Evolutionary conservation across 2,329 filamentous ascomycete species (phyloP).

Genomic region (Cladosporium oxysporum): DNA sequence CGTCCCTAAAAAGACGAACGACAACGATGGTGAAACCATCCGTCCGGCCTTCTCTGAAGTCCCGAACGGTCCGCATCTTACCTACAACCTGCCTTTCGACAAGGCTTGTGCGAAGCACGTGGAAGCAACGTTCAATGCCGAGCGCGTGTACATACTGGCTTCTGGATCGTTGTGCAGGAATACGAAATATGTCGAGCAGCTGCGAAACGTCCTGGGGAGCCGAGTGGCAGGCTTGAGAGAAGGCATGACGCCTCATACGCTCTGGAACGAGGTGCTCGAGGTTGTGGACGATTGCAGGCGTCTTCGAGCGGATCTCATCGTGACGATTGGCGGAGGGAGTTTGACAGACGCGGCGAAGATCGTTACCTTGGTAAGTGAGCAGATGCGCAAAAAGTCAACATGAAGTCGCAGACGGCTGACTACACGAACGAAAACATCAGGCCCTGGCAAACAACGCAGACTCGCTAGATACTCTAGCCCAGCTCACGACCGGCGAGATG

Average conservation of each 20-base stretch:
- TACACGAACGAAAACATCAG: background rate
- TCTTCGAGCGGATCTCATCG: slow-evolving; percentile 49
- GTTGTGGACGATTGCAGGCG: slow-evolving; percentile 46
- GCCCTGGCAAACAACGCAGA: slow-evolving; percentile 26
- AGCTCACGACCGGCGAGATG: slow-evolving; percentile 22
- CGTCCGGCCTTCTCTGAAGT: slow-evolving; percentile 23
- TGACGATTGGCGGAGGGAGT: slow-evolving; percentile 58
- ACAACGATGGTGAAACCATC: slow-evolving; percentile 8
- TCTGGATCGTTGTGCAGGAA: slow-evolving; percentile 53
- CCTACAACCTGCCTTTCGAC: slow-evolving; percentile 51
- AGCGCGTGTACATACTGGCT: slow-evolving; percentile 53
- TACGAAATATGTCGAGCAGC: slow-evolving; percentile 47
- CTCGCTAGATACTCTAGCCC: background rate
- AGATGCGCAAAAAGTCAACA: background rate
- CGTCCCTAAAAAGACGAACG: background rate
- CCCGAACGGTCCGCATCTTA: slow-evolving; percentile 43
- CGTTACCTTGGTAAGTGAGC: slow-evolving; percentile 40
- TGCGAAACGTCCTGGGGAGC: slow-evolving; percentile 45
- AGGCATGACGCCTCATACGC: slow-evolving; percentile 58
- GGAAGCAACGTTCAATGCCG: slow-evolving; percentile 46
- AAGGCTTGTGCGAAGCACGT: slow-evolving; percentile 50
- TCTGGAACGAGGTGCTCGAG: slow-evolving; percentile 55
- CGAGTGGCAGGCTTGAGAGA: slow-evolving; percentile 49
- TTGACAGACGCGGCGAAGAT: slow-evolving; percentile 61
- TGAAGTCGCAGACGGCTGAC: background rate